A percentile compares a stretch with the other conserved stretches of the same genome.
These are phyloP conservation scores for Elaeis oleifera DNA, from an alignment of 202 grass and related monocot genomes.

Conservation along the genomic window DNA sequence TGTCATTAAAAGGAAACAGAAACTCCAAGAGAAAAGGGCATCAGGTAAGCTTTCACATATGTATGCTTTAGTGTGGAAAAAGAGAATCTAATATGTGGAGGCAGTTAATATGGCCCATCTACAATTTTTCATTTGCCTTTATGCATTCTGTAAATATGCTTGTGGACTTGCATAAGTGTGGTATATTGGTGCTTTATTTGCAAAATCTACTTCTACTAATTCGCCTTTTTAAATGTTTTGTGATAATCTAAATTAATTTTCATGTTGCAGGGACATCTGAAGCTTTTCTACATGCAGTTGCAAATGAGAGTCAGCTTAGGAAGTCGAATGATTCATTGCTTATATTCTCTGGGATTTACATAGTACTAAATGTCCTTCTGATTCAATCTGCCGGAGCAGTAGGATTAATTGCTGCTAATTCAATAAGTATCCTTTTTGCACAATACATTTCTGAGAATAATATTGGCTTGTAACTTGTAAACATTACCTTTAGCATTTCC, in stretches of 20 bases:
- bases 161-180: too few species aligned
- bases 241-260: constrained; percentile 9
- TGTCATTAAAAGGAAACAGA: too few species aligned
- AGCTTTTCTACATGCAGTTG: constrained; percentile 91
- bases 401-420: constrained; percentile 91
- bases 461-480: constrained; percentile 16
- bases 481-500: not conserved
- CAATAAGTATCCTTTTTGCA: constrained; percentile 71
- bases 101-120: too few species aligned
- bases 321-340: constrained; percentile 81
- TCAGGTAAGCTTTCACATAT: too few species aligned
- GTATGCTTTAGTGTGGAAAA: too few species aligned
- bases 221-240: too few species aligned
- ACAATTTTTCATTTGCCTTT: too few species aligned
- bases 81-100: too few species aligned
- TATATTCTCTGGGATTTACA: constrained; percentile 80
- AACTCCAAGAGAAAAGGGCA: too few species aligned
- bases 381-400: constrained; percentile 75
- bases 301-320: constrained; percentile 81
- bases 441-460: not conserved
- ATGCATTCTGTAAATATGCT: too few species aligned
- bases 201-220: too few species aligned
- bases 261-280: constrained; percentile 70
- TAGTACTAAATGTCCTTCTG: constrained; percentile 55
- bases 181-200: too few species aligned